Percentiles rank a stretch among this genome's conserved stretches.
Evolutionary conservation across 2,329 filamentous ascomycete species (phyloP).

Genomic region (Gyromitra esculenta): DNA sequence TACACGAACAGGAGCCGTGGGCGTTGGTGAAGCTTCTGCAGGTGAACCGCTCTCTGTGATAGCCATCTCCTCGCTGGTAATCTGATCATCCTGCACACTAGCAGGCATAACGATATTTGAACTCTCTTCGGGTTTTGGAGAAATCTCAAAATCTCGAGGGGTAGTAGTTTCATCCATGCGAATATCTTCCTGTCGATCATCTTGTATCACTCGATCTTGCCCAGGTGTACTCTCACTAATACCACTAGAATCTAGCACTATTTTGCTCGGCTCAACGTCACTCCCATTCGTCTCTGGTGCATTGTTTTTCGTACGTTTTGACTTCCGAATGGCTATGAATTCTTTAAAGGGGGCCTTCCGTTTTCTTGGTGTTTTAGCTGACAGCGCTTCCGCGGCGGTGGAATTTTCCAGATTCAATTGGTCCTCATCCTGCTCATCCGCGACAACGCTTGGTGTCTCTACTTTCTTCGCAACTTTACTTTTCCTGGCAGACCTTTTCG

Average conservation of each 20-base stretch:
- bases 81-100: neutral
- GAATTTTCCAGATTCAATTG: neutral
- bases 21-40: neutral
- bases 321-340: conserved; percentile 25
- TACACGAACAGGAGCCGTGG: conserved; percentile 20
- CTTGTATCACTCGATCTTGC: conserved; percentile 21
- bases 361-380: conserved; percentile 18
- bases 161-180: neutral
- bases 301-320: conserved; percentile 29
- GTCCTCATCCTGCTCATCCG: neutral
- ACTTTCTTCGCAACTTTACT: neutral
- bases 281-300: neutral
- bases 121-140: neutral
- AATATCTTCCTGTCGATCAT: conserved; percentile 13
- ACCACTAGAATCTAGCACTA: conserved; percentile 6
- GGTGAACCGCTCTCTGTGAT: neutral
- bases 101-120: neutral
- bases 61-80: neutral
- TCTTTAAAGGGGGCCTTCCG: conserved; percentile 29
- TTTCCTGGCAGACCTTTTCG: neutral
- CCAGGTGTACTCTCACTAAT: conserved; percentile 1
- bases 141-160: neutral
- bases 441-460: neutral
- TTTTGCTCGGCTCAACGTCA: neutral
- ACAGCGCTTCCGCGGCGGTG: neutral